Evolutionary conservation across 2,329 filamentous ascomycete species (phyloP), one percentile per base, ranked within the genome.

Genomic region (Calonectria honghensis): DNA sequence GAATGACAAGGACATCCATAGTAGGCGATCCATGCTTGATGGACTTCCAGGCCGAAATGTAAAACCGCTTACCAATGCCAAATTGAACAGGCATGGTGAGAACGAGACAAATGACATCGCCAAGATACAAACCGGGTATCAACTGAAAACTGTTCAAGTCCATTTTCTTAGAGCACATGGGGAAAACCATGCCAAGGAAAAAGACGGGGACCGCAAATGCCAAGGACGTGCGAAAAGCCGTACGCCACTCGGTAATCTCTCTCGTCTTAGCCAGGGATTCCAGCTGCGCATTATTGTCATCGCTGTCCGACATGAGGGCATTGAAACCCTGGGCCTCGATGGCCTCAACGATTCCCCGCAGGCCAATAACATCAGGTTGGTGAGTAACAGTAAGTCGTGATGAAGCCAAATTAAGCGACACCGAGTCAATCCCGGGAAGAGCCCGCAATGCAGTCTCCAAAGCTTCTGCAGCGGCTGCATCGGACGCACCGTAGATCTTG

Each of bases 11-110:
- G 1, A 98, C 97, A 83, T 99, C 97, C 97, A 99, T 99, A 1
- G 97, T 99, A 0, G 97, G 96, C 6, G 96, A 94, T 27, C 93
- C 91, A 84, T 99, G 97, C 85, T 94, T 95, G 79, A 99, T 84
- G 1, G 96, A 98, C 84, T 97, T 98, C 86, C 91, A 98, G n/a
- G 96, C 96, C 32, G 95, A 97, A 73, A 94, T 85, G 83, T 99
- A 99, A 84, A 98, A 99, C 18, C 97, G 94, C 85, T 93, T 96
- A 77, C 97, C 97, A 81, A 99, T 95, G 78, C 97, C 97, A 81
- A 99, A 99, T 84, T 99, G 97, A 11, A 99, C 93, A 39, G 97
- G 97, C 79, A 98, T 92, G 14, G 97, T 98, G 65, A 99, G 91
- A 72, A 90, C 81, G 67, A 98, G 87, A 84, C 96, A 98, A 68